Conservation (phyloP, 139 green algal genomes). For the Chlorella ohadii region DNA sequence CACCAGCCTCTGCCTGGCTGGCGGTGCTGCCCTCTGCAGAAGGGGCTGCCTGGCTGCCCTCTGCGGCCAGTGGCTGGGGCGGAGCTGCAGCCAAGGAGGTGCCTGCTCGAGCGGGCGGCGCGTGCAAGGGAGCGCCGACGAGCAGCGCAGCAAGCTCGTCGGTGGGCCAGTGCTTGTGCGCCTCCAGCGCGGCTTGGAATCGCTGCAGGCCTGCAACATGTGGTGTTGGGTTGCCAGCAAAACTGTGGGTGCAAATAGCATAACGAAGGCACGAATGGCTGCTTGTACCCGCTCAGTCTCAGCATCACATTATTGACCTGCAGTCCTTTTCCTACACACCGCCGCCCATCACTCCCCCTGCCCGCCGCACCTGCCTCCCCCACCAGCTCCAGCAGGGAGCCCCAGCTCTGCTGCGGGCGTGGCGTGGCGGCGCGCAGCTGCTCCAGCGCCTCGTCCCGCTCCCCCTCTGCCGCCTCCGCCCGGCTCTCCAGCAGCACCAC, state of each 20-base stretch:
- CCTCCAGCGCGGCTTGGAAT: slow-evolving; percentile 21
- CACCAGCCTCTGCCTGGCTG: not conserved
- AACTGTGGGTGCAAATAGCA: no score
- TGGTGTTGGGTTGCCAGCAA: no score
- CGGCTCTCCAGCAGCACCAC: slow-evolving; percentile 25
- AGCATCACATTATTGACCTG: no score
- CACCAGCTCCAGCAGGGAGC: not conserved
- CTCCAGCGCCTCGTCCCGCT: slow-evolving; percentile 25
- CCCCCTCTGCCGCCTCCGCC: slow-evolving; percentile 24
- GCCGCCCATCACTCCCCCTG: no score
- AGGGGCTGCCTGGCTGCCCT: not conserved
- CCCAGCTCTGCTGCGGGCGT: not conserved
- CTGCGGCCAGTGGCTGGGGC: not conserved
- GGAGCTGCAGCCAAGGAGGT: not conserved
- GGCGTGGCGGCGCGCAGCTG: slow-evolving; percentile 16
- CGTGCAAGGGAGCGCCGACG: not conserved
- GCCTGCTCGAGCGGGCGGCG: not conserved
- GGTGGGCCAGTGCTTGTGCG: slow-evolving; percentile 8
- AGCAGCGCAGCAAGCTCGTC: slow-evolving; percentile 22
- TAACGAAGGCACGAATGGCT: no score
- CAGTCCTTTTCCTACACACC: no score
- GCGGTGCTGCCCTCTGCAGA: not conserved
- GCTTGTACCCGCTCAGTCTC: no score
- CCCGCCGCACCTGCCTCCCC: slow-evolving; percentile 6
- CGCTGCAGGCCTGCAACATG: not conserved